Evolutionary conservation across 108 stramenopile species (phyloP), one percentile per base, ranked within the genome.

Genomic region (Discostella stelligeroides): DNA sequence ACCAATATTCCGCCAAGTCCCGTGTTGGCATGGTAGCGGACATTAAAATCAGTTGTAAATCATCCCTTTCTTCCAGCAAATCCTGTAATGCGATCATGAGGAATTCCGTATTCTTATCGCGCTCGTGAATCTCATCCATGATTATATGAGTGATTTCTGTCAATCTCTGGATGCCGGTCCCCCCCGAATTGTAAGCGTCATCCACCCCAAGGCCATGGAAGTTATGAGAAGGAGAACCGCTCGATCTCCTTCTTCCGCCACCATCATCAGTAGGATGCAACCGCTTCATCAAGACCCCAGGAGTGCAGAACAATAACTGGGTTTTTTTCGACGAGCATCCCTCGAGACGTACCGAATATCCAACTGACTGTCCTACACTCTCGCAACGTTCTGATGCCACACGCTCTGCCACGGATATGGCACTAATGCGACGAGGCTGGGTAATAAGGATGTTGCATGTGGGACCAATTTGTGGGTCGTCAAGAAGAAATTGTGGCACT

Each of bases 121-220:
- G 86, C 83, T 98, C 97, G 71, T 98, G 95, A 50, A 97, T 94
- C 81, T 98, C 97, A 72, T 98, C 97, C 50, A 98, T 86, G 27
- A 97, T 71, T 30, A 98, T 80, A 72, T 96, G 90, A 12, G 93
- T 94, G 72, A 70, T 97, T 62, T 67, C 80, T 56, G 46, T 43
- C 43, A 75, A 56, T 51, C 76, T 30, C 42, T 70, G n/a, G n/a
- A 14, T 57, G 29, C 34, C 57, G 24, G 24, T n/a, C n/a, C n/a
- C n/a, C n/a, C n/a, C n/a, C n/a, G n/a, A n/a, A n/a, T n/a, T n/a
- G n/a, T n/a, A n/a, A n/a, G n/a, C n/a, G n/a, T n/a, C n/a, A n/a
- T n/a, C n/a, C n/a, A n/a, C n/a, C n/a, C n/a, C n/a, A n/a, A n/a
- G n/a, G n/a, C n/a, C n/a, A n/a, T n/a, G n/a, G n/a, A n/a, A n/a